Base-by-base conservation (phyloP, 108 stramenopile species). In the Pseudonitzschia multistriata region DNA sequence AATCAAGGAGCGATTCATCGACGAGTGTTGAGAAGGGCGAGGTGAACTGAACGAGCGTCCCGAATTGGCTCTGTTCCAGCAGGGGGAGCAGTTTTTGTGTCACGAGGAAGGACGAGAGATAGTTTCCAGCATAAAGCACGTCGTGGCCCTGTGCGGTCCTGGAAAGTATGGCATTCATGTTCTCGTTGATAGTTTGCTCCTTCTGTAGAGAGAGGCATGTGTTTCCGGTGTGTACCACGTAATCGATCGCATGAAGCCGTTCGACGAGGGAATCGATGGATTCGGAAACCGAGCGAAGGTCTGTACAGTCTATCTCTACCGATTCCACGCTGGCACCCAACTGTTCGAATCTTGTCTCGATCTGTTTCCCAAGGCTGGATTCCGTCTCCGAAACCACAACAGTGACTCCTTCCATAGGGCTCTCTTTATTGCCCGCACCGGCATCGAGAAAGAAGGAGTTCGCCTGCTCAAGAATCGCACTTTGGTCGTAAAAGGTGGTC, bases 351-450 rank as follows among this genome's bases (percentile, higher is more conserved):
- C 11, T 22, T 10, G 0, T 19, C 22, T 6, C n/a, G 13, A 47
- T 1, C 14, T 27, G n/a, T 10, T n/a, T 45, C 6, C 64, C 48
- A 11, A 65, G 42, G 2, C 13, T 47, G 28, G 64, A 65, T 34
- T n/a, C 47, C 19, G 0, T 65, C 42, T 49, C 48, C 14, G 64
- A 47, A 27, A 65, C 24, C 17, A 49, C 64, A 39, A 49, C 64
- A 19, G 42, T 49, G 39, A 65, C 30, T 17, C 64, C 57, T 17
- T 33, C n/a, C 57, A 59, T 59, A 2, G 57, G 54, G 7, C 3
- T 55, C 27, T 55, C 54, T 27, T 17, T 53, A 11, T 17, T 30
- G 27, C 27, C 22, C 13, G 7, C 3, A n/a, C 33, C 5, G 15
- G 11, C 8, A 6, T 0, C 17, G 28, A n/a, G 4, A n/a, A 57